Evolutionary conservation across 768 basidiomycete genomes (phyloP), one percentile per base, ranked within the genome.

Genomic region (Auriculariales sp.): DNA sequence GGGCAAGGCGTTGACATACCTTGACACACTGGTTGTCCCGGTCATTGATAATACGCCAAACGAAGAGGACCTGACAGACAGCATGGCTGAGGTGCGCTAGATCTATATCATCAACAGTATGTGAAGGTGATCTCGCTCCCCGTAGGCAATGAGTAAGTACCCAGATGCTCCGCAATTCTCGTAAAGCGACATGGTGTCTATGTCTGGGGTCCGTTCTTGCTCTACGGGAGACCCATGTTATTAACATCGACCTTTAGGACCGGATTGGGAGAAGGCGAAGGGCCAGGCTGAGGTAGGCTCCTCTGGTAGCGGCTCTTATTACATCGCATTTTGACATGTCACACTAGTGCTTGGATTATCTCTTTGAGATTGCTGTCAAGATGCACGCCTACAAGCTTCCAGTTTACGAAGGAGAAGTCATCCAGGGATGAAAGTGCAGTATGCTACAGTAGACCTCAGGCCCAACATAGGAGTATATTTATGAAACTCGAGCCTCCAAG

Each of bases 41-140:
- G 91, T 93, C 59, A 93, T 92, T 52, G 83, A 88, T 56, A 93
- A 92, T 58, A 93, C 90, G 1, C 89, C 89, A 3, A 73, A 85
- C 52, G 90, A 93, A 61, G 89, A 91, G 61, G 89, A 91, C 61
- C 68, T 93, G 51, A 84, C 80, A 53, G 86, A 86, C 34, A 83
- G 85, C 53, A 91, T 93, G 88, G 86, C 79, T 0, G 78, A 77
- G 30, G 64, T 68, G 50, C 47, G 62, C 48, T 7, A 53, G 4
- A 25, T 14, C 9, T n/a, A n/a, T 28, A 47, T n/a, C n/a, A n/a
- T n/a, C n/a, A n/a, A n/a, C n/a, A n/a, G n/a, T n/a, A n/a, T n/a
- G n/a, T n/a, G n/a, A n/a, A 29, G 2, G 11, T 29, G 6, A 22
- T 46, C 36, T 24, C 6, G 3, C 22, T 36, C 46, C 5, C 25